Base-by-base conservation (phyloP, 2,329 filamentous ascomycete genomes). In the Arthrobotrys iridis region DNA sequence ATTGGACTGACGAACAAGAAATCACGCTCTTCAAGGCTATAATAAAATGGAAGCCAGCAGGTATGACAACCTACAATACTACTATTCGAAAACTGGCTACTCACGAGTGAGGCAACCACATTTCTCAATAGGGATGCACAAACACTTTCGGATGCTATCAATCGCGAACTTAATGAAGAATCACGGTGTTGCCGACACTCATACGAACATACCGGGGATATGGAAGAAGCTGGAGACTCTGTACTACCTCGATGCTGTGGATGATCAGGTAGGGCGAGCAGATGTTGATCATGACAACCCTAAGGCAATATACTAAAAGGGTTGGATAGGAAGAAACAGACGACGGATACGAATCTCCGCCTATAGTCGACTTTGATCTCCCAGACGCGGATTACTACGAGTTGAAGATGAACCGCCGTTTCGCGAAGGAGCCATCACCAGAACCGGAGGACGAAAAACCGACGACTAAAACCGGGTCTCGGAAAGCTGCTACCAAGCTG, bases 1-100 rank as follows among this genome's bases (percentile, higher is more conserved):
- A 90, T 24, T 99, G 95, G 95, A 97, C 93, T 2, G 93, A 97
- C 80, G 94, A 97, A 80, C 95, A 99, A 82, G 91, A 96, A 78
- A 93, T 92, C 0, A 93, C 93, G 41, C 86, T 99, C 0, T 93
- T 97, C 84, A 97, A 97, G 81, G 93, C 90, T 60, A 90, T 98
- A 78, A 93, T 98, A 11, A 78, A 90, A 81, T 97, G 92, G 91
- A 99, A 99, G 81, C 95, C 95, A n/a, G 94, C 94, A 41, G 94
- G 93, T 92, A 81, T 78, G 83, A 82, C 71, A 58, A 37, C 37
- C 7, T 4, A 20, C 20, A 6, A 33, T 8, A 22, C 33, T 35
- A 22, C 11, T 18, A 26, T 43, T 15, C 2, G 6, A 55, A n/a
- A 41, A 15, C 26, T 55, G 13, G 41, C 46, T 57, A 33, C 46